These are phyloP conservation scores for Acanthamoeba healyi DNA, from an alignment of 208 protist species.

Conservation along the genomic window DNA sequence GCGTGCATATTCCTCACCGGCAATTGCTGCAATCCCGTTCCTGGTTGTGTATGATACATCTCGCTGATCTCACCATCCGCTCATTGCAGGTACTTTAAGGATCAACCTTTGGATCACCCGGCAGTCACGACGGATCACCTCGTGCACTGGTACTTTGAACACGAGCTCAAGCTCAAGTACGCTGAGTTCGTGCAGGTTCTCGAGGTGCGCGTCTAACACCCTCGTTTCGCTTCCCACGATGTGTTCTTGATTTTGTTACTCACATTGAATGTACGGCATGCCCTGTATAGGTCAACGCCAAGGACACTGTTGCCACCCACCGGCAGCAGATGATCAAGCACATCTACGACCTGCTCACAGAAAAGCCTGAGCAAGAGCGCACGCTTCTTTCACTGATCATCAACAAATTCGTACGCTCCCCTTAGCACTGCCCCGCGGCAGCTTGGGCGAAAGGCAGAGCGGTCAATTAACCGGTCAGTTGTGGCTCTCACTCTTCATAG, in stretches of 20 bases:
- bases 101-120: neutral
- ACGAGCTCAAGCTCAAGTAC: constrained; percentile 73
- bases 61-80: too few species aligned
- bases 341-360: constrained; percentile 73
- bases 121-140: neutral
- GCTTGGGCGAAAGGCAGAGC: too few species aligned
- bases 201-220: neutral
- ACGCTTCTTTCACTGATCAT: constrained; percentile 77
- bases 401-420: constrained; percentile 81
- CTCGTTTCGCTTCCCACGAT: neutral
- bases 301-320: constrained; percentile 49
- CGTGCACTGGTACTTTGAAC: constrained; percentile 76
- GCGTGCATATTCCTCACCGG: neutral
- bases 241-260: too few species aligned
- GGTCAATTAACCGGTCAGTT: too few species aligned
- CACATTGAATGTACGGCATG: too few species aligned
- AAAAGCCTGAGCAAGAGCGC: constrained; percentile 82
- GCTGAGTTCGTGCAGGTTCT: constrained; percentile 54
- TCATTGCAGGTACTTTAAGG: neutral
- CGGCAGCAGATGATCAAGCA: constrained; percentile 35
- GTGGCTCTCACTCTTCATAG: neutral
- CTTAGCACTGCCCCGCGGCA: neutral
- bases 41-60: too few species aligned
- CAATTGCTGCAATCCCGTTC: neutral
- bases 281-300: neutral